phyloP scores from a whole-genome alignment of 352 stramenopile species.

The Thraustochytrium striatum region DNA sequence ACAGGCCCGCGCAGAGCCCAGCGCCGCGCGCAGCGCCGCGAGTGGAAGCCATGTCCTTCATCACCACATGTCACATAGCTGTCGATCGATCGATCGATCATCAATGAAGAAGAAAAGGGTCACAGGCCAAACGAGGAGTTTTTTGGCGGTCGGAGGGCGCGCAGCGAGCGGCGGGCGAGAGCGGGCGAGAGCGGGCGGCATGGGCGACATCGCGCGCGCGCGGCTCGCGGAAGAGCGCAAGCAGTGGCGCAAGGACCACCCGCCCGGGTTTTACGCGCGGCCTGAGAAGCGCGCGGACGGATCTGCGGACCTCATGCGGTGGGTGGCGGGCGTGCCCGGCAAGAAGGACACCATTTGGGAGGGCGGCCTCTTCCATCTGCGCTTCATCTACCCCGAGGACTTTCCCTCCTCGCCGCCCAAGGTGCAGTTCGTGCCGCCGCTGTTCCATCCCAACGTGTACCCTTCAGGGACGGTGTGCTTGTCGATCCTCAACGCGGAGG shows the following conservation, averaged over 20 bases:
- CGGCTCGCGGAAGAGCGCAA: constrained; percentile 84
- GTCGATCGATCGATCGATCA: too few species aligned
- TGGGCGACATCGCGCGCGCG: constrained; percentile 74
- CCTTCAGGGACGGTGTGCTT: constrained; percentile 89
- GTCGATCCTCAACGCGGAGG: constrained; percentile 97
- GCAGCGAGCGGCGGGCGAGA: neutral
- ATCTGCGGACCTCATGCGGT: constrained; percentile 93
- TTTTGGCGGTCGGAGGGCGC: too few species aligned
- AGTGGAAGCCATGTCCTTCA: too few species aligned
- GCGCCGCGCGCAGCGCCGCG: too few species aligned
- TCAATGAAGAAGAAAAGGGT: too few species aligned
- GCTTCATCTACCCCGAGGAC: constrained; percentile 92
- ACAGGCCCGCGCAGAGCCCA: too few species aligned
- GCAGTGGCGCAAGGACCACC: constrained; percentile 88
- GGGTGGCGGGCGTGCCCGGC: constrained; percentile 92
- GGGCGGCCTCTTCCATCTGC: constrained; percentile 92
- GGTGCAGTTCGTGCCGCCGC: constrained; percentile 87
- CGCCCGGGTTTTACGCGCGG: constrained; percentile 92
- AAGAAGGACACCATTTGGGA: constrained; percentile 94
- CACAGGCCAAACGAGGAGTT: too few species aligned
- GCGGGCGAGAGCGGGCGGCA: neutral
- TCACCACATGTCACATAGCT: too few species aligned
- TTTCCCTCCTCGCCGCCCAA: constrained; percentile 92
- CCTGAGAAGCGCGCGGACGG: constrained; percentile 83
- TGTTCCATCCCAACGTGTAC: constrained; percentile 84